Conservation (phyloP, 805 yeast species). For the Suhomyces canberraensis region DNA sequence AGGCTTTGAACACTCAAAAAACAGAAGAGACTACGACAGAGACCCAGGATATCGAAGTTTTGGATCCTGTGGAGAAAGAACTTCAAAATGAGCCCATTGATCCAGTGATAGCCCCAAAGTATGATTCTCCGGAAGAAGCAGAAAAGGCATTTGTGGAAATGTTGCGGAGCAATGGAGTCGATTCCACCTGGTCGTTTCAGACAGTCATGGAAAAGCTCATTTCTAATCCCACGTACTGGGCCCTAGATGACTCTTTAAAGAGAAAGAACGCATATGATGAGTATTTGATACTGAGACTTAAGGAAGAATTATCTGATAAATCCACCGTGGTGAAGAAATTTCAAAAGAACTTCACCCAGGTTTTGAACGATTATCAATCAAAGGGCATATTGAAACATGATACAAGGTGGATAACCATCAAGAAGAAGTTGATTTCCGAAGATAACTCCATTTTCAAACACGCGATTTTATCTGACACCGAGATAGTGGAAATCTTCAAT, state of each 20-base stretch:
- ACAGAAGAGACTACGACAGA: slow-evolving; percentile 10
- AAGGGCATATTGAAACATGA: slow-evolving; percentile 44
- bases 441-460: slow-evolving; percentile 66
- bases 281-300: slow-evolving; percentile 43
- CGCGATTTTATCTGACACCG: slow-evolving; percentile 54
- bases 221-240: slow-evolving; percentile 65
- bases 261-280: slow-evolving; percentile 65
- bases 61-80: slow-evolving; percentile 16
- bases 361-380: slow-evolving; percentile 37
- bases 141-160: slow-evolving; percentile 48
- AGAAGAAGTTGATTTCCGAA: slow-evolving; percentile 45
- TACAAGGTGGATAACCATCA: slow-evolving; percentile 64
- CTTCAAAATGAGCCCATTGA: slow-evolving; percentile 20
- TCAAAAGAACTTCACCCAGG: slow-evolving; percentile 48
- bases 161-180: slow-evolving; percentile 56
- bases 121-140: slow-evolving; percentile 31
- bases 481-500: slow-evolving; percentile 52
- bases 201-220: slow-evolving; percentile 58
- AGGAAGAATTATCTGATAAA: slow-evolving; percentile 51
- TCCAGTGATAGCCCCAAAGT: slow-evolving; percentile 19
- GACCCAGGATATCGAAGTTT: slow-evolving; percentile 5
- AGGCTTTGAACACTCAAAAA: slow-evolving; percentile 27
- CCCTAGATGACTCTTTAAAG: slow-evolving; percentile 54
- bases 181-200: slow-evolving; percentile 73
- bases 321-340: slow-evolving; percentile 53